These are phyloP conservation scores for Mucor mucedo DNA, from an alignment of 371 early-diverging fungal genomes.

Conservation along the genomic window DNA sequence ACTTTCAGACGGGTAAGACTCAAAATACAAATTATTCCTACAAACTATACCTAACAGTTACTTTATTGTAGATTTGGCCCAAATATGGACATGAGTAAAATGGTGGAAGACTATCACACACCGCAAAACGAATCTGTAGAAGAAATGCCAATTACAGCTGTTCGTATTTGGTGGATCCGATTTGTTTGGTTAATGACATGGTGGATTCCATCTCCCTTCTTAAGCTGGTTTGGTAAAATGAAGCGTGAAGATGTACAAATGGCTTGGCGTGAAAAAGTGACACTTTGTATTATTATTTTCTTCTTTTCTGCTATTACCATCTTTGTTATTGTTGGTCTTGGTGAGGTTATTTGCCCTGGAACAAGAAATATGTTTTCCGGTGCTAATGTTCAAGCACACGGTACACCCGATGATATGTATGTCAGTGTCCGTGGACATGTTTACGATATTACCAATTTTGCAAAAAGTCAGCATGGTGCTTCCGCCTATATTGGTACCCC, in stretches of 20 bases:
- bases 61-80: constrained; percentile 49
- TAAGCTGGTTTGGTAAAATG: constrained; percentile 75
- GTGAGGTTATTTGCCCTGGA: constrained; percentile 87
- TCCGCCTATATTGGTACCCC: constrained; percentile 48
- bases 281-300: constrained; percentile 88
- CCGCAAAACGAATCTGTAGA: constrained; percentile 63
- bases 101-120: constrained; percentile 55
- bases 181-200: constrained; percentile 89
- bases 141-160: constrained; percentile 58
- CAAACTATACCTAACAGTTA: too few relatives aligned
- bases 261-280: constrained; percentile 97
- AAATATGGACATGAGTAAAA: constrained; percentile 60
- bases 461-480: constrained; percentile 53
- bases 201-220: constrained; percentile 82
- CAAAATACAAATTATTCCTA: too few relatives aligned
- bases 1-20: constrained; percentile 53
- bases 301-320: constrained; percentile 79
- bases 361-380: constrained; percentile 67
- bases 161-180: constrained; percentile 84
- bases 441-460: constrained; percentile 72
- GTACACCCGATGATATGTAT: constrained; percentile 53
- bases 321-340: constrained; percentile 91
- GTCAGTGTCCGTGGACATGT: constrained; percentile 75
- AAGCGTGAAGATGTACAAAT: constrained; percentile 84
- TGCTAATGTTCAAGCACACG: constrained; percentile 53